Percentiles rank a stretch among this genome's conserved stretches.
Evolutionary conservation across 2,329 filamentous ascomycete genomes (phyloP).

Genomic region (Trichothecium sympodiale): DNA sequence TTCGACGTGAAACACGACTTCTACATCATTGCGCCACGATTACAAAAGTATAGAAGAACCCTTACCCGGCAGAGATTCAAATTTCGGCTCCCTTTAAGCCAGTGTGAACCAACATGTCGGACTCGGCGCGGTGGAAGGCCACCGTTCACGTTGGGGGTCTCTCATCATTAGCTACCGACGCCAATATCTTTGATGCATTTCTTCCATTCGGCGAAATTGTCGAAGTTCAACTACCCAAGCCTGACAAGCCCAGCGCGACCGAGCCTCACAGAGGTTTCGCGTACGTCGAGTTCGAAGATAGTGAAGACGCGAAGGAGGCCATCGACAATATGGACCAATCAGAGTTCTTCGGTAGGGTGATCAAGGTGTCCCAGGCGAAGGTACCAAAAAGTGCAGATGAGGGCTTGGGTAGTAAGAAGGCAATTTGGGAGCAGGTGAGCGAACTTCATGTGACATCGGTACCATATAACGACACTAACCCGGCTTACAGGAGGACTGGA

Average conservation of each 20-base stretch:
- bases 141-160: constrained; percentile 91
- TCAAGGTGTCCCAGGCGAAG: constrained; percentile 89
- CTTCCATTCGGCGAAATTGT: constrained; percentile 94
- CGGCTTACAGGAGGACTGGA: constrained; percentile 68
- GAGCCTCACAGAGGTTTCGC: constrained; percentile 87
- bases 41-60: too few relatives aligned
- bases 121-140: constrained; percentile 72
- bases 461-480: constrained; percentile 5
- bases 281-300: constrained; percentile 87
- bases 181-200: constrained; percentile 79
- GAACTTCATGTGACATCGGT: background rate
- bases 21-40: too few relatives aligned
- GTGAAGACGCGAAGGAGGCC: constrained; percentile 79
- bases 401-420: constrained; percentile 83
- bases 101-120: constrained; percentile 53
- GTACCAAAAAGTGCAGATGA: constrained; percentile 81
- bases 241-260: constrained; percentile 66
- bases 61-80: background rate
- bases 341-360: constrained; percentile 82
- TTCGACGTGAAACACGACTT: too few relatives aligned
- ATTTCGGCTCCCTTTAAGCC: background rate
- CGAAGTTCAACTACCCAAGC: constrained; percentile 82
- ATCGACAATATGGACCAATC: constrained; percentile 99
- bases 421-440: constrained; percentile 90
- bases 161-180: constrained; percentile 62